Conservation (phyloP, 148 eudicot genomes). For the Amaranthus palmeri region DNA sequence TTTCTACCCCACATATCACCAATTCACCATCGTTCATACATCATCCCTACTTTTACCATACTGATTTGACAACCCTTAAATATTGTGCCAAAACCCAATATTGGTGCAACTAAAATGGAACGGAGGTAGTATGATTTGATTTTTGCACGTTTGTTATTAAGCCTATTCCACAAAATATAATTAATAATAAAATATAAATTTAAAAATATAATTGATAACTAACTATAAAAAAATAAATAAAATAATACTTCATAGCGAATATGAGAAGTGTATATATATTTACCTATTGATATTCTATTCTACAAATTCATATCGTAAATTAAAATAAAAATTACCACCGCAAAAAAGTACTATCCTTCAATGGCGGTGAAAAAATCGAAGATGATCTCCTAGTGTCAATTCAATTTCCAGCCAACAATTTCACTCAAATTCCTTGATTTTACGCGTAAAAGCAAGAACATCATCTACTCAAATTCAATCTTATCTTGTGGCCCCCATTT, state of each 20-base stretch:
- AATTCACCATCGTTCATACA: too few species aligned
- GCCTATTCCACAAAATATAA: too few species aligned
- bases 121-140: too few species aligned
- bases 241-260: background rate
- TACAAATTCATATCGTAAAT: background rate
- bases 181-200: too few species aligned
- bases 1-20: too few species aligned
- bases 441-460: background rate
- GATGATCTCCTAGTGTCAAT: background rate
- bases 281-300: background rate
- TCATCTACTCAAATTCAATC: background rate
- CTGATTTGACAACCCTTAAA: too few species aligned
- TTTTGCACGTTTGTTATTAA: too few species aligned
- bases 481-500: background rate
- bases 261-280: background rate
- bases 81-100: too few species aligned
- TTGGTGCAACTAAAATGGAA: too few species aligned
- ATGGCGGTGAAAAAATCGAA: constrained; percentile 7
- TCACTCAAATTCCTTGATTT: background rate
- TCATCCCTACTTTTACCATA: too few species aligned
- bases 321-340: background rate
- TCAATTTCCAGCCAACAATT: background rate
- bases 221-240: too few species aligned
- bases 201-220: too few species aligned
- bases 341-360: background rate